phyloP scores from a whole-genome alignment of 164 flowering plant genomes.

The Taxillus chinensis region DNA sequence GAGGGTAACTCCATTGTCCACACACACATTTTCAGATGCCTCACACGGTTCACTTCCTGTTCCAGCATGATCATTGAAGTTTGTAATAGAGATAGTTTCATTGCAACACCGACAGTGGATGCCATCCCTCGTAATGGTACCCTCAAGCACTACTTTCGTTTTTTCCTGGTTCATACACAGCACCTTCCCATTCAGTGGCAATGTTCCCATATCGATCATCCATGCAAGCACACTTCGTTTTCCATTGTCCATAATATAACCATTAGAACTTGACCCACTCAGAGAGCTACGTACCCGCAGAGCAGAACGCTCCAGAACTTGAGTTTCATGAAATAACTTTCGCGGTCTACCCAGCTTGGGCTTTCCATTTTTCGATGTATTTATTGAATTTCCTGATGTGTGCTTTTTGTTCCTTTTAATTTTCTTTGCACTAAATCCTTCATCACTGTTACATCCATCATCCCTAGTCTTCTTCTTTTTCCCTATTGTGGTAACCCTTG shows the following conservation, averaged over 20 bases:
- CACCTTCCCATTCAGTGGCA: conserved; percentile 32
- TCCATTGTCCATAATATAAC: conserved; percentile 24
- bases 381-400: conserved; percentile 3
- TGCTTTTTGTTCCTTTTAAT: conserved; percentile 5
- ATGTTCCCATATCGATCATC: conserved; percentile 49
- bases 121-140: conserved; percentile 44
- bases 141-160: conserved; percentile 23
- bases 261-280: conserved; percentile 22
- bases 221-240: conserved; percentile 45
- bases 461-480: conserved; percentile 4
- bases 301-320: conserved; percentile 25
- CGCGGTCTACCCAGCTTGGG: conserved; percentile 5
- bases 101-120: conserved; percentile 47
- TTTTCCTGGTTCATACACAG: conserved; percentile 22
- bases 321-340: conserved; percentile 5
- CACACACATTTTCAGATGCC: conserved; percentile 31
- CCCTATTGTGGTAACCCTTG: conserved; percentile 11
- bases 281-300: conserved; percentile 33
- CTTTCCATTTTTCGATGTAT: conserved; percentile 1
- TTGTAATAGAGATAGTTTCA: conserved; percentile 21
- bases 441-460: neutral
- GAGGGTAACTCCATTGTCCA: conserved; percentile 41
- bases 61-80: conserved; percentile 47
- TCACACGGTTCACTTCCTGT: conserved; percentile 22
- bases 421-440: conserved; percentile 7